Conservation (phyloP, 2,329 filamentous ascomycete species). For the Sordariomycetes sp. region DNA sequence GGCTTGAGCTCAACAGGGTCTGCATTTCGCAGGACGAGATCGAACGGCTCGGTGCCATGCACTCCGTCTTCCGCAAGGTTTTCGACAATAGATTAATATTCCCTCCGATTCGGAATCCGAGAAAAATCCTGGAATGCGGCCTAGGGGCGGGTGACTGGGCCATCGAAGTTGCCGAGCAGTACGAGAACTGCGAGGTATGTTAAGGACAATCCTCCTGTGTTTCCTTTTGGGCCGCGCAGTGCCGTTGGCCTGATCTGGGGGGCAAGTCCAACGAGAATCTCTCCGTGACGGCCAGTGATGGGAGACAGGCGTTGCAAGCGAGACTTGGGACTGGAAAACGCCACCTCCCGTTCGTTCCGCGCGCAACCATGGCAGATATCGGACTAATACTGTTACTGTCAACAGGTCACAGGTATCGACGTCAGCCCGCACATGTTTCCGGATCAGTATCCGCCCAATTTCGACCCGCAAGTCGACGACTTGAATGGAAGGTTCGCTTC, state of each 20-base stretch:
- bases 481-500: slow-evolving; percentile 45
- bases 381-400: slow-evolving; percentile 1
- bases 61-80: slow-evolving; percentile 45
- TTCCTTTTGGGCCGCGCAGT: not conserved
- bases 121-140: slow-evolving; percentile 57
- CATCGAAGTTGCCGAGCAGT: slow-evolving; percentile 48
- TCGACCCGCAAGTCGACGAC: slow-evolving; percentile 61
- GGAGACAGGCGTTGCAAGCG: not conserved
- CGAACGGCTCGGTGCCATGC: slow-evolving; percentile 49
- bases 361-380: not conserved
- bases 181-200: slow-evolving; percentile 51
- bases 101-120: slow-evolving; percentile 44
- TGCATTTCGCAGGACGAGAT: slow-evolving; percentile 44
- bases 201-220: not conserved
- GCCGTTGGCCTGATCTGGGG: not conserved
- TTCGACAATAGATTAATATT: slow-evolving; percentile 59
- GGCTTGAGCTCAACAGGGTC: slow-evolving; percentile 6
- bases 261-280: not conserved
- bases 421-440: slow-evolving; percentile 58
- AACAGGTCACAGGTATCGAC: slow-evolving; percentile 59
- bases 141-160: slow-evolving; percentile 63
- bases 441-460: slow-evolving; percentile 49
- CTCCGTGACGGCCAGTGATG: not conserved
- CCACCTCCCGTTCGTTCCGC: not conserved
- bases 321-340: not conserved